Evolutionary conservation across 768 basidiomycete genomes (phyloP).

Genomic region (Phylloporus sp.): DNA sequence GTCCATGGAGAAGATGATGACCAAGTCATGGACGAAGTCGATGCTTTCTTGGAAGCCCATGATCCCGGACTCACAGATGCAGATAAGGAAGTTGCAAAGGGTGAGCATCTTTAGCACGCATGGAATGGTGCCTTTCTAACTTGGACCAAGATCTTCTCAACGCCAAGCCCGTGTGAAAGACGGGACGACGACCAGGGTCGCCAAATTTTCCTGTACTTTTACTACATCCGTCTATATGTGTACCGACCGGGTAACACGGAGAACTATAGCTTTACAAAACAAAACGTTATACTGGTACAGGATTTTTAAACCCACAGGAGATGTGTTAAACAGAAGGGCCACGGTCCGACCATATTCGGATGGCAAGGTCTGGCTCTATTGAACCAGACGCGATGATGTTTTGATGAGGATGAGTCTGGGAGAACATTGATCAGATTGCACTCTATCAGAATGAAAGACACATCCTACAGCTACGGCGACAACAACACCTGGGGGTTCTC

Average conservation of each 20-base stretch:
- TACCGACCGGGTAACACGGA: slow-evolving; percentile 4
- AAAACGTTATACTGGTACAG: slow-evolving; percentile 7
- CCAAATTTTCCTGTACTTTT: slow-evolving; percentile 10
- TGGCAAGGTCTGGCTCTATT: slow-evolving; percentile 76
- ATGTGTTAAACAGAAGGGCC: slow-evolving; percentile 15
- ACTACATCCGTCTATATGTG: slow-evolving; percentile 7
- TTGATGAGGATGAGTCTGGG: slow-evolving; percentile 77
- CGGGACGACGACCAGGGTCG: neutral
- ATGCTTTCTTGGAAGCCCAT: slow-evolving; percentile 92
- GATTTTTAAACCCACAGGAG: neutral
- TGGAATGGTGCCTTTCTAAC: neutral
- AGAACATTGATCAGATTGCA: neutral
- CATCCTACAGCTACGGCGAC: slow-evolving; percentile 78
- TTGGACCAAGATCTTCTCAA: slow-evolving; percentile 48
- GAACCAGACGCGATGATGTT: slow-evolving; percentile 88
- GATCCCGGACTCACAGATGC: slow-evolving; percentile 81
- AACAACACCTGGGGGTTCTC: slow-evolving; percentile 43
- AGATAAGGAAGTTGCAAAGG: slow-evolving; percentile 74
- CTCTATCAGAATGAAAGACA: slow-evolving; percentile 1
- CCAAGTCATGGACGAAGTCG: slow-evolving; percentile 90
- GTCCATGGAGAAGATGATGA: slow-evolving; percentile 62
- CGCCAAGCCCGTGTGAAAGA: slow-evolving; percentile 48
- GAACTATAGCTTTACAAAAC: slow-evolving; percentile 3
- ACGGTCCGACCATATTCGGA: slow-evolving; percentile 78
- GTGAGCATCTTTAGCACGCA: slow-evolving; percentile 35